A percentile compares a stretch with the other conserved stretches of the same genome.
Conservation (phyloP, 139 green algal species). For the Cymbomonas tetramitiformis region DNA sequence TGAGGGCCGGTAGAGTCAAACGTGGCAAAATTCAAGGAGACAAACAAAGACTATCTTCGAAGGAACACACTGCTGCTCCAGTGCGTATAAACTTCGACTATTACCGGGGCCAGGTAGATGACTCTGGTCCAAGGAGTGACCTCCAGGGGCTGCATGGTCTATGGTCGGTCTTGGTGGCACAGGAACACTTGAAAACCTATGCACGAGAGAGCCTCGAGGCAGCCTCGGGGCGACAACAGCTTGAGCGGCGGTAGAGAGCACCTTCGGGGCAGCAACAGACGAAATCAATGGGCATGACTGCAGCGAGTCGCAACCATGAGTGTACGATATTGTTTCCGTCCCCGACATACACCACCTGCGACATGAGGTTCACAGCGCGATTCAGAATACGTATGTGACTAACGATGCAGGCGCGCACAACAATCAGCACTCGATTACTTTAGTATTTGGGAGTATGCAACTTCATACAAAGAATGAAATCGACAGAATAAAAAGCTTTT, state of each 20-base stretch:
- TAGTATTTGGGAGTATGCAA: constrained; percentile 10
- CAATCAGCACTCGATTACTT: too few species aligned
- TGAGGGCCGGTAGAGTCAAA: too few species aligned
- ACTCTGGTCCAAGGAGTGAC: too few species aligned
- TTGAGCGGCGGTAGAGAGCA: constrained; percentile 30
- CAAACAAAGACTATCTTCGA: not conserved
- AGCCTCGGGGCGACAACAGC: not conserved
- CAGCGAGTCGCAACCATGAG: constrained; percentile 80
- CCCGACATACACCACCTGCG: constrained; percentile 82
- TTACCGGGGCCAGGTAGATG: too few species aligned
- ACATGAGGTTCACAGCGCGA: too few species aligned
- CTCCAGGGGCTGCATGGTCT: too few species aligned
- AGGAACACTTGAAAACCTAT: too few species aligned
- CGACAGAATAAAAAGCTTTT: not conserved
- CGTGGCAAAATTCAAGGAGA: constrained; percentile 2
- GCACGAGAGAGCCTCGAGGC: not conserved
- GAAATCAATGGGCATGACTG: constrained; percentile 75
- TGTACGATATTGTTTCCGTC: constrained; percentile 99
- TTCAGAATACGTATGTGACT: too few species aligned
- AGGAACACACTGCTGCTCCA: too few species aligned
- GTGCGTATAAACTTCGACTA: too few species aligned
- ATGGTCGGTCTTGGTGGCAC: too few species aligned
- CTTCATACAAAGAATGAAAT: not conserved
- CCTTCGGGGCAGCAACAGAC: constrained; percentile 78
- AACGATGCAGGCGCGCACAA: too few species aligned